Base-by-base conservation (phyloP, 108 stramenopile species). In the Nitzschia inconspicua region DNA sequence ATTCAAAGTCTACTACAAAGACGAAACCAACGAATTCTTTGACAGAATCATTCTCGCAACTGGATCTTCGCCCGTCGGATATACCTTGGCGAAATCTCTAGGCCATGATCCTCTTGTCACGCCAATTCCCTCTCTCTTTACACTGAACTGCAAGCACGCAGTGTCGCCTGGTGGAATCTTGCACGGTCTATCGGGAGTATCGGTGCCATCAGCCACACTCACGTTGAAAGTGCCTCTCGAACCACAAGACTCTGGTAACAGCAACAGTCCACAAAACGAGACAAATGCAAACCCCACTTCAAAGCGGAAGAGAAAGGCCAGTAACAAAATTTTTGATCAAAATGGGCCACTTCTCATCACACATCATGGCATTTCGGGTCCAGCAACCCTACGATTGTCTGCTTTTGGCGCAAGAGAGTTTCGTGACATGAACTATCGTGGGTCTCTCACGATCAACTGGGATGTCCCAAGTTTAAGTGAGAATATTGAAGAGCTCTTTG, bases 261-360 rank as follows among this genome's bases (percentile, higher is more conserved):
- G 31, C 26, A 60, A 42, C 27, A 13, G 3, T 10, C 2, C 46
- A 26, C 44, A 48, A 13, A 31, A 51, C 63, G n/a, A 30, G 30
- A 20, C 28, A n/a, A 34, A 44, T 39, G 25, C 42, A 48, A 44
- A 29, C 3, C 7, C 23, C 48, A 18, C 9, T 31, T 32, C 1
- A 13, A 29, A 43, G 23, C 51, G 60, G 47, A 37, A 60, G 52
- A 68, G 66, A 51, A 76, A 77, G 47, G 40, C 57, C 10, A 66
- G 55, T 30, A 80, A 75, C 49, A 73, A 80, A 44, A 69, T 55
- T 7, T 31, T 83, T 19, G 44, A 70, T 27, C 82, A 93, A 52
- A 83, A 94, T 59, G 96, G 96, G 13, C 96, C 96, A 3, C 51
- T 97, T 23, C 70, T 97, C 11, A 89, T 97, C 42, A 97, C 94